Conservation (phyloP, 768 basidiomycete genomes). For the Coprinopsis strossmayeri region DNA sequence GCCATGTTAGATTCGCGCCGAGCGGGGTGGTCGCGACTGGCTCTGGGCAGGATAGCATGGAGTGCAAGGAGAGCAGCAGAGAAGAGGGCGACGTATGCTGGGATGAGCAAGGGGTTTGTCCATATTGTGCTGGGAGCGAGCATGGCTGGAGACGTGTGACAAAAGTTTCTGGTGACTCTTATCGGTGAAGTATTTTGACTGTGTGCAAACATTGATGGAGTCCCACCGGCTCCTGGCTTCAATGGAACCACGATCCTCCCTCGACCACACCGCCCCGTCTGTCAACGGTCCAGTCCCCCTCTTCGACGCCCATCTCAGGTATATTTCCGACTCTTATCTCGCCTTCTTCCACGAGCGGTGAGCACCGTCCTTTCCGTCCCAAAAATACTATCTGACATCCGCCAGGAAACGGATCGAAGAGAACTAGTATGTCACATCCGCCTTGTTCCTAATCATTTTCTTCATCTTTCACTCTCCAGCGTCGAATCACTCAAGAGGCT, state of each 20-base stretch:
- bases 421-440: constrained; percentile 55
- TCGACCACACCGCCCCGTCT: too few species aligned
- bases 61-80: constrained; percentile 2
- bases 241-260: constrained; percentile 36
- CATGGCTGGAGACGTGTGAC: too few species aligned
- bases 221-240: not conserved
- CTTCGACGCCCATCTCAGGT: constrained; percentile 66
- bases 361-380: constrained; percentile 15
- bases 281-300: constrained; percentile 61
- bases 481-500: constrained; percentile 70
- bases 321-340: constrained; percentile 72
- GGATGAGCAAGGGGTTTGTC: constrained; percentile 3
- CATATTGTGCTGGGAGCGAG: constrained; percentile 3
- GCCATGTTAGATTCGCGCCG: not conserved
- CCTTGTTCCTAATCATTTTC: not conserved
- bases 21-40: too few species aligned
- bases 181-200: not conserved
- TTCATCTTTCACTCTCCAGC: constrained; percentile 29
- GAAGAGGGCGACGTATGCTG: constrained; percentile 5
- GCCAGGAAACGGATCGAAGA: constrained; percentile 80
- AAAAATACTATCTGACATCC: constrained; percentile 14
- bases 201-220: not conserved
- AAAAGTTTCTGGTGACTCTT: too few species aligned
- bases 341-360: constrained; percentile 84
- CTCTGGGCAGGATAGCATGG: constrained; percentile 2